phyloP scores from a whole-genome alignment of 2,329 filamentous ascomycete species.

The Sporothrix variecibatus region DNA sequence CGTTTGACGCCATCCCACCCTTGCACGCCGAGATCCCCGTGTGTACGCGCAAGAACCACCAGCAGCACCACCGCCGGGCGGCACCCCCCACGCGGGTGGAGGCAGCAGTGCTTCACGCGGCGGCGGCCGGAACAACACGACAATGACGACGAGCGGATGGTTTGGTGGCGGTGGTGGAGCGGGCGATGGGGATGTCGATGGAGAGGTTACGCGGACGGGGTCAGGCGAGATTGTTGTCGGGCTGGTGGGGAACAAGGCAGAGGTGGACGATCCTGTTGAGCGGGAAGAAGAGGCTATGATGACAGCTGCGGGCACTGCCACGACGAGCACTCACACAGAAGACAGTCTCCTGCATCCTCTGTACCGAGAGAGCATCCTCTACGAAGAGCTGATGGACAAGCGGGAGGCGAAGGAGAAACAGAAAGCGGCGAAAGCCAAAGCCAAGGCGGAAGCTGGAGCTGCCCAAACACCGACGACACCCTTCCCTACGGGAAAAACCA shows the following conservation, averaged over 20 bases:
- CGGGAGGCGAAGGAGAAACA: not conserved
- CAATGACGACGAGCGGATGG: not conserved
- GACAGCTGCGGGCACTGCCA: not conserved
- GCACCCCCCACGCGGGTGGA: slow-evolving; percentile 6
- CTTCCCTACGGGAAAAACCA: no score
- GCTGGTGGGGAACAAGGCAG: slow-evolving; percentile 67
- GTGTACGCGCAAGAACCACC: slow-evolving; percentile 27
- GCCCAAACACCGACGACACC: not conserved
- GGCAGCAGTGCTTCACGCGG: slow-evolving; percentile 4
- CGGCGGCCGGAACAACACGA: slow-evolving; percentile 15
- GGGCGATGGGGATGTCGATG: not conserved
- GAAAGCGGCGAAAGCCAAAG: not conserved
- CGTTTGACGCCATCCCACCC: slow-evolving; percentile 31
- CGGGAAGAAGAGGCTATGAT: not conserved
- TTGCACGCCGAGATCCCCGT: slow-evolving; percentile 35
- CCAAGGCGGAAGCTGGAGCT: not conserved
- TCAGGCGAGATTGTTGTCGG: slow-evolving; percentile 55
- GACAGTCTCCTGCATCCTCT: slow-evolving; percentile 31
- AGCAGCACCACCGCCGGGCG: slow-evolving; percentile 23
- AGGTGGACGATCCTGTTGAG: slow-evolving; percentile 48
- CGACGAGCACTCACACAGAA: not conserved
- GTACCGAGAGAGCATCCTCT: slow-evolving; percentile 31
- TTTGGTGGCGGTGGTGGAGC: not conserved
- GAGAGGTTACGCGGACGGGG: slow-evolving; percentile 10
- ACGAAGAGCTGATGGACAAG: slow-evolving; percentile 24